A percentile compares a stretch with the other conserved stretches of the same genome.
Conservation (phyloP, 441 rosid genomes). For the Pelargonium fulgidum region DNA sequence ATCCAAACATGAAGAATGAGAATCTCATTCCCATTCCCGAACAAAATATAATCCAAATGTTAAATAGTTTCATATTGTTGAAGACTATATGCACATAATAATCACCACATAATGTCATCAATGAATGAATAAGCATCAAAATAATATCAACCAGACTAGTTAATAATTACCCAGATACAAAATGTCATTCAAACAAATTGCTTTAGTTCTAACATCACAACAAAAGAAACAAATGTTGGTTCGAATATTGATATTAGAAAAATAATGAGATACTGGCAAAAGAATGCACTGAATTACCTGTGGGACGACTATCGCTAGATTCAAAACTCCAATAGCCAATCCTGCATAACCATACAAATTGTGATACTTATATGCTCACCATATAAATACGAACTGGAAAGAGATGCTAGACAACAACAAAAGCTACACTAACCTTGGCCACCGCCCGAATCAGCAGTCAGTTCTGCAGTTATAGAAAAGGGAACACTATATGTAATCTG, state of each 20-base stretch:
- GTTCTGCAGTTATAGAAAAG: constrained; percentile 82
- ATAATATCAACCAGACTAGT: neutral
- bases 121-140: no score
- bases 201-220: neutral
- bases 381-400: constrained; percentile 8
- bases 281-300: constrained; percentile 38
- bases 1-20: no score
- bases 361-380: constrained; percentile 7
- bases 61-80: neutral
- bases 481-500: constrained; percentile 94
- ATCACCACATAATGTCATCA: neutral
- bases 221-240: neutral
- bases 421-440: constrained; percentile 65
- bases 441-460: constrained; percentile 92
- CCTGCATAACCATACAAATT: constrained; percentile 39
- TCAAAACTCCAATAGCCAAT: constrained; percentile 87
- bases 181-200: neutral
- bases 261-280: constrained; percentile 3
- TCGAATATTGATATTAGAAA: neutral
- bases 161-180: neutral
- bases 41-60: no score
- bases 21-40: no score
- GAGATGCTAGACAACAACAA: constrained; percentile 16
- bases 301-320: constrained; percentile 86
- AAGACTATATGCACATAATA: neutral